phyloP scores from a whole-genome alignment of 2,329 filamentous ascomycete species.

The Coccinonectria pachysandricola region DNA sequence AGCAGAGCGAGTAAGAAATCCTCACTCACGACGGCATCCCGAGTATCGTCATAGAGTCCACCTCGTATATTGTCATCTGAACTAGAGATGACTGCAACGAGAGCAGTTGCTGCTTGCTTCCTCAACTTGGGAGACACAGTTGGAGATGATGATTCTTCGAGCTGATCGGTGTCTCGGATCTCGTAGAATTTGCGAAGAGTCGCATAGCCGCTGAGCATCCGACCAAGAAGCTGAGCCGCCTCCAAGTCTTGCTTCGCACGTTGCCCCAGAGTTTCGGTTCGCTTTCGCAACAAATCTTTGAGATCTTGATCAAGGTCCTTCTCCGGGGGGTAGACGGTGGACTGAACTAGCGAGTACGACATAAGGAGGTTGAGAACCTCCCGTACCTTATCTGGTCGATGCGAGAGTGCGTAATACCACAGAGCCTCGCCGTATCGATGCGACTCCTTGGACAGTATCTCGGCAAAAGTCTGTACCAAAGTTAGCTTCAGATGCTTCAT shows the following conservation, averaged over 20 bases:
- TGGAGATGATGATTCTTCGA: conserved; percentile 19
- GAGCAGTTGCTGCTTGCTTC: conserved; percentile 58
- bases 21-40: conserved; percentile 76
- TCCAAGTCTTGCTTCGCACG: conserved; percentile 68
- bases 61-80: conserved; percentile 86
- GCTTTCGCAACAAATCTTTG: conserved; percentile 56
- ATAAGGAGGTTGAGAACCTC: conserved; percentile 80
- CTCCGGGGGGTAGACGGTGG: conserved; percentile 64
- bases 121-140: conserved; percentile 47
- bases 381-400: conserved; percentile 67
- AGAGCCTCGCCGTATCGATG: conserved; percentile 77
- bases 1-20: conserved; percentile 78
- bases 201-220: conserved; percentile 83
- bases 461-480: conserved; percentile 61
- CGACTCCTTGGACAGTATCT: conserved; percentile 60
- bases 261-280: conserved; percentile 59
- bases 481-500: conserved; percentile 15
- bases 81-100: conserved; percentile 76
- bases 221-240: conserved; percentile 73
- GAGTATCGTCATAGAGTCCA: conserved; percentile 71
- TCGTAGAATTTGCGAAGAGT: conserved; percentile 86
- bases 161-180: conserved; percentile 52
- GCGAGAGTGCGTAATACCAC: conserved; percentile 83
- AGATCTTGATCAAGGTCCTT: conserved; percentile 66
- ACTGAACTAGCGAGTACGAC: conserved; percentile 78